Evolutionary conservation across 305 asterid genomes (phyloP).

Genomic region (Fraxinus floribunda): DNA sequence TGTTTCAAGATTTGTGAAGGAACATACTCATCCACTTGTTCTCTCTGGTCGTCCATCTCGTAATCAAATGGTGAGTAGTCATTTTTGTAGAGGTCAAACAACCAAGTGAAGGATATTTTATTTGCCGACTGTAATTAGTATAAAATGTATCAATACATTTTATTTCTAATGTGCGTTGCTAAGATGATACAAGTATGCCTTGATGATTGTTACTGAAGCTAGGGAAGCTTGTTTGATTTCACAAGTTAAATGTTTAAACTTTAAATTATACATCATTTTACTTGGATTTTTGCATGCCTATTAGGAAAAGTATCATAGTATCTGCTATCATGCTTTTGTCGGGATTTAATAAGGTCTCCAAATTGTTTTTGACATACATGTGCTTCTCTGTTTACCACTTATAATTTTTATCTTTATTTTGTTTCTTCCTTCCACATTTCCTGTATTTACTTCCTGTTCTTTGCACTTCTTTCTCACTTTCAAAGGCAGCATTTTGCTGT

Average conservation of each 20-base stretch:
- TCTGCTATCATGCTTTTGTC: neutral
- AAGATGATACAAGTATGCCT: neutral
- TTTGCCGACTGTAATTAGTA: neutral
- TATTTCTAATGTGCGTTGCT: neutral
- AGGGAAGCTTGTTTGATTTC: neutral
- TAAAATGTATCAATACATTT: neutral
- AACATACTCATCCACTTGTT: constrained; percentile 36
- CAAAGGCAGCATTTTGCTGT: neutral
- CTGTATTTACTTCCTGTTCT: neutral
- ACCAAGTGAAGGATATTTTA: neutral
- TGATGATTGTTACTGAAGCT: neutral
- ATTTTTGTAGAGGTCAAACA: neutral
- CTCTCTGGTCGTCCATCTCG: constrained; percentile 22
- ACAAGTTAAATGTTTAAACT: neutral
- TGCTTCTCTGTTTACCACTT: neutral
- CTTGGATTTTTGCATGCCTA: neutral
- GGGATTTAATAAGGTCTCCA: neutral
- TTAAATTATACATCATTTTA: neutral
- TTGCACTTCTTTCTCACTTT: neutral
- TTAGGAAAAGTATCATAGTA: neutral
- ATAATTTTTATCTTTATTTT: neutral
- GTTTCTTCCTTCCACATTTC: neutral
- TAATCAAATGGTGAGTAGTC: constrained; percentile 27
- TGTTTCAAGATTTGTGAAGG: constrained; percentile 36
- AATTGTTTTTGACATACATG: neutral